Evolutionary conservation across 2,329 filamentous ascomycete species (phyloP), one percentile per base, ranked within the genome.

Genomic region (Fusarium sp.): DNA sequence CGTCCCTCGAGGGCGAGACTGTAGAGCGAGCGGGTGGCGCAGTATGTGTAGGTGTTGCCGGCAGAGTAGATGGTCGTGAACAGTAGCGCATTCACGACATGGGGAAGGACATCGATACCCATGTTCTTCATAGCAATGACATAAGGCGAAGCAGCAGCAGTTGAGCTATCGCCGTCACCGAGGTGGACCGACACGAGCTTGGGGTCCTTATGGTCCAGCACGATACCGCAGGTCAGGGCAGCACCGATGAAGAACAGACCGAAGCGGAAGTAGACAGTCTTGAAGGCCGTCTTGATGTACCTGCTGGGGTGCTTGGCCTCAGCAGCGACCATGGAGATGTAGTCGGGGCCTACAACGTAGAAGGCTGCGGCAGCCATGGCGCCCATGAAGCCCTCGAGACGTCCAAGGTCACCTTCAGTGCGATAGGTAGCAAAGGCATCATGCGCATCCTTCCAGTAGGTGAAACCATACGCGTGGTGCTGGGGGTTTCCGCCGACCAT

Each of bases 191-290:
- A 58, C 4, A 63, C 57, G 2, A 76, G 71, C 4, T 54, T 76
- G 1, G 48, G 32, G 14, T 76, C 72, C 10, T 27, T 58, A 9
- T 64, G 67, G 50, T 32, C 41, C 9, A 76, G 61, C 0, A 60
- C 71, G 16, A 76, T 59, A 14, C 74, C 74, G n/a, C 67, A 71
- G 8, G 72, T 72, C 2, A 76, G 2, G 2, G 74, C 71, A 43
- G 45, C 92, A 4, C 93, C 87, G 50, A 93, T 89, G 81, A 94
- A 95, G 83, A 95, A 95, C 2, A 89, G 84, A 0, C 91, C 91
- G 50, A 95, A 85, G 59, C 93, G 91, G 81, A 92, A 94, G 83
- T 94, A 94, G 9, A 93, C 91, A n/a, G 91, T 90, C 71, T 93
- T 93, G 80, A 90, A 94, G 2, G 93, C 93, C 64, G 88, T 89